Percentiles rank a stretch among this genome's conserved stretches.
phyloP scores from a whole-genome alignment of 768 basidiomycete genomes.

The Pulveroboletus ravenelii region DNA sequence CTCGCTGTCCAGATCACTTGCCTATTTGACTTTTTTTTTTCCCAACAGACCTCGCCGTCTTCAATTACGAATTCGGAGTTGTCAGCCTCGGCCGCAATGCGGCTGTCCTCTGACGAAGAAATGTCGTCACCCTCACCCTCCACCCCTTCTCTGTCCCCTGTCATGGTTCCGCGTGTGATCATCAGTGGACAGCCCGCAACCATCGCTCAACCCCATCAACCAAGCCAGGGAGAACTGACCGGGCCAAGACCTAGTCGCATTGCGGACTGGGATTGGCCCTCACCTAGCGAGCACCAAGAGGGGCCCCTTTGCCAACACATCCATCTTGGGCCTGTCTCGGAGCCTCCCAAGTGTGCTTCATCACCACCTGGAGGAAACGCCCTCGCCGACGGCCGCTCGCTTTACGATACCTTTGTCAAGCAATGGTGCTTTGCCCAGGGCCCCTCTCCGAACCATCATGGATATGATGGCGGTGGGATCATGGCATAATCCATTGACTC shows the following conservation, averaged over 20 bases:
- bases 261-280: conserved; percentile 24
- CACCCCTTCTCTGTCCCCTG: conserved; percentile 20
- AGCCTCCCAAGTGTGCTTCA: conserved; percentile 12
- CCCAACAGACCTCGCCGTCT: no score
- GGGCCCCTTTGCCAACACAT: neutral
- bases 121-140: conserved; percentile 23
- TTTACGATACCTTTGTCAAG: conserved; percentile 56
- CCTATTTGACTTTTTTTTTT: no score
- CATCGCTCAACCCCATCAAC: neutral
- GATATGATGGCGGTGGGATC: conserved; percentile 15
- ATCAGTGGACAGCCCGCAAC: conserved; percentile 27
- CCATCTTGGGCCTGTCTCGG: conserved; percentile 14
- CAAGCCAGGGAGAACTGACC: neutral
- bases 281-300: neutral
- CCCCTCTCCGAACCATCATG: conserved; percentile 23
- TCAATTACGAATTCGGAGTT: no score
- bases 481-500: conserved; percentile 7
- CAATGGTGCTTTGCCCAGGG: conserved; percentile 67
- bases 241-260: conserved; percentile 1
- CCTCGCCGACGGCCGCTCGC: conserved; percentile 8
- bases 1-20: no score
- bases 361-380: no score
- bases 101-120: conserved; percentile 9
- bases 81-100: neutral
- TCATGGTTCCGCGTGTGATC: conserved; percentile 19